Percentiles rank a stretch among this genome's conserved stretches.
Evolutionary conservation across 768 basidiomycete genomes (phyloP).

Genomic region (Thelephora ganbajun): DNA sequence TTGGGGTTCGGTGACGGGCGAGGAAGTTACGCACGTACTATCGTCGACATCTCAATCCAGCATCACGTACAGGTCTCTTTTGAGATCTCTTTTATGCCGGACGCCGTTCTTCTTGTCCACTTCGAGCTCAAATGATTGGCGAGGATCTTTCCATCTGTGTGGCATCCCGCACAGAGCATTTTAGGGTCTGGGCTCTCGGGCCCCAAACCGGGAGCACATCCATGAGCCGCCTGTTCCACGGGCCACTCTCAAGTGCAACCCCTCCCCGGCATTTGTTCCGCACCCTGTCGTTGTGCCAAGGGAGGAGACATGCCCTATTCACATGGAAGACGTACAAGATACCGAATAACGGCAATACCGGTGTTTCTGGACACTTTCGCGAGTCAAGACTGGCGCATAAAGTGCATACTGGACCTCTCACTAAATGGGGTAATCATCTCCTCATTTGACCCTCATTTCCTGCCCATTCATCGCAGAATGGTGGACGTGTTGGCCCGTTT

Average conservation of each 20-base stretch:
- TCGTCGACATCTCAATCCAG: neutral
- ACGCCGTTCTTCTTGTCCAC: neutral
- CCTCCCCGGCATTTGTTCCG: neutral
- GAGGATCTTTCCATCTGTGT: neutral
- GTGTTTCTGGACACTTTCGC: neutral
- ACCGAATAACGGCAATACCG: neutral
- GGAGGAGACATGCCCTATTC: neutral
- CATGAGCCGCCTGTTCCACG: neutral
- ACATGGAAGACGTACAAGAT: neutral
- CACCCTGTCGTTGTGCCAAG: neutral
- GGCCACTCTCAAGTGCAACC: neutral
- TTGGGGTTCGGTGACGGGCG: neutral
- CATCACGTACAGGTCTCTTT: neutral
- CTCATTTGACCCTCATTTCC: conserved; percentile 1
- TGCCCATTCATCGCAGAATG: conserved; percentile 3
- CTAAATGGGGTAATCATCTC: neutral
- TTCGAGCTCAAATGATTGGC: neutral
- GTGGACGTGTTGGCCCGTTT: conserved; percentile 2
- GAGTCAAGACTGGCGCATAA: neutral
- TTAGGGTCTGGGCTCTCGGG: neutral
- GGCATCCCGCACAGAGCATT: neutral
- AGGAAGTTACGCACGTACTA: conserved; percentile 3
- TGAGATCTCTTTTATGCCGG: neutral
- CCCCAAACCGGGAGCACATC: neutral
- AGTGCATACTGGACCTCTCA: neutral